Evolutionary conservation across 208 protist genomes (phyloP).

Genomic region (Trypanosoma mega): DNA sequence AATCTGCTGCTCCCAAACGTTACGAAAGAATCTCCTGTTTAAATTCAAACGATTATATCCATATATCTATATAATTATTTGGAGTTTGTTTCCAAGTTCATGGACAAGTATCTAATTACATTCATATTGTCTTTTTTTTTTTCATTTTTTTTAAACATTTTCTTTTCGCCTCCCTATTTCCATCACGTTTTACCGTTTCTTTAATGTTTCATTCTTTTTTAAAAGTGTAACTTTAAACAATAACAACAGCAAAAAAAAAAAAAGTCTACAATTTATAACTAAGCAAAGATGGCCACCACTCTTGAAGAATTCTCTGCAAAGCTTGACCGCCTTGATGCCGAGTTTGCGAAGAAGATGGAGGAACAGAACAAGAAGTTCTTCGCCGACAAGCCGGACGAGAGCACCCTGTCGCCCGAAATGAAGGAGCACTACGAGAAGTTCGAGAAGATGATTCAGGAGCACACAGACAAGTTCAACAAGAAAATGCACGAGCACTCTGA

Average conservation of each 20-base stretch:
- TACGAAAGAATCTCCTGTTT: no score
- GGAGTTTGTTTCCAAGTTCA: no score
- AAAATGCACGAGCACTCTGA: conserved; percentile 92
- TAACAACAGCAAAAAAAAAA: no score
- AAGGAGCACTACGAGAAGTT: conserved; percentile 93
- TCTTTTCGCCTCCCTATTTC: conserved; percentile 6
- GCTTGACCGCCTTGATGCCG: conserved; percentile 88
- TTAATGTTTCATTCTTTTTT: neutral
- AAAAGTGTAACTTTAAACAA: no score
- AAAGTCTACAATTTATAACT: conserved; percentile 13
- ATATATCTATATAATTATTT: no score
- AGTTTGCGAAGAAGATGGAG: conserved; percentile 92
- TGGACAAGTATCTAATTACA: no score
- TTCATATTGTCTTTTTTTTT: conserved; percentile 11
- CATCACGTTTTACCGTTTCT: conserved; percentile 2
- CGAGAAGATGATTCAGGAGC: conserved; percentile 92
- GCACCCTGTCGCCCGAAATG: conserved; percentile 88
- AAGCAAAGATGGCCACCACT: conserved; percentile 76
- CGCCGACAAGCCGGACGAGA: conserved; percentile 88
- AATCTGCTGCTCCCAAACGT: conserved; percentile 39
- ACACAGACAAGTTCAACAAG: conserved; percentile 93
- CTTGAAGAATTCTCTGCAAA: conserved; percentile 87
- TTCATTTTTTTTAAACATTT: conserved; percentile 11
- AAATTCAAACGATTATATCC: no score
- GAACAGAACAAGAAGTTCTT: conserved; percentile 93